Evolutionary conservation across 768 basidiomycete genomes (phyloP).

Genomic region (Strobilomyces echinocephalus): DNA sequence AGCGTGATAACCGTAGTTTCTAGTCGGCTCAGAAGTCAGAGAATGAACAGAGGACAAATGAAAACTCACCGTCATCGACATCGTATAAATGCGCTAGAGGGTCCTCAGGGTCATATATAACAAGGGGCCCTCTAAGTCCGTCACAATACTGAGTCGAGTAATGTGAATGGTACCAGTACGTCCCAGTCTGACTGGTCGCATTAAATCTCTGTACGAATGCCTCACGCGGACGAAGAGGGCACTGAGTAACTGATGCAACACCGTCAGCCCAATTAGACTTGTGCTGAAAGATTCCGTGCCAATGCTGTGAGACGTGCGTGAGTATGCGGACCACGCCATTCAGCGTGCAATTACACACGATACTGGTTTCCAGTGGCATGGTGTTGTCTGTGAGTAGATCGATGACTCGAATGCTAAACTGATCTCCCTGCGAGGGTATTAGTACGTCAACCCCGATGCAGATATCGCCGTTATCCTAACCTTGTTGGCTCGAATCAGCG

Average conservation of each 20-base stretch:
- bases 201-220: constrained; percentile 36
- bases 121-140: constrained; percentile 26
- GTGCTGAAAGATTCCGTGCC: constrained; percentile 5
- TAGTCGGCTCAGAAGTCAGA: not conserved
- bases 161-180: constrained; percentile 40
- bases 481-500: constrained; percentile 39
- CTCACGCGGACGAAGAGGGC: constrained; percentile 6
- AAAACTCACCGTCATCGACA: constrained; percentile 36
- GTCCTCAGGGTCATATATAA: constrained; percentile 6
- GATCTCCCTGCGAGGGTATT: not conserved
- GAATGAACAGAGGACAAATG: not conserved
- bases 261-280: constrained; percentile 7
- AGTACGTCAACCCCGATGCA: not conserved
- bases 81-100: constrained; percentile 32
- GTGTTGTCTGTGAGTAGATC: constrained; percentile 32
- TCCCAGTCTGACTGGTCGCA: constrained; percentile 25
- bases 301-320: not conserved
- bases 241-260: constrained; percentile 1
- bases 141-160: constrained; percentile 1
- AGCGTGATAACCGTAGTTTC: constrained; percentile 34
- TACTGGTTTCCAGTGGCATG: constrained; percentile 46
- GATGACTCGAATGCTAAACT: not conserved
- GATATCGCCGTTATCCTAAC: constrained; percentile 1
- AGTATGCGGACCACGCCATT: constrained; percentile 10
- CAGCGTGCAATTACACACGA: constrained; percentile 15